Base-by-base conservation (phyloP, 2,329 filamentous ascomycete species). In the Keithomyces neogunnii region DNA sequence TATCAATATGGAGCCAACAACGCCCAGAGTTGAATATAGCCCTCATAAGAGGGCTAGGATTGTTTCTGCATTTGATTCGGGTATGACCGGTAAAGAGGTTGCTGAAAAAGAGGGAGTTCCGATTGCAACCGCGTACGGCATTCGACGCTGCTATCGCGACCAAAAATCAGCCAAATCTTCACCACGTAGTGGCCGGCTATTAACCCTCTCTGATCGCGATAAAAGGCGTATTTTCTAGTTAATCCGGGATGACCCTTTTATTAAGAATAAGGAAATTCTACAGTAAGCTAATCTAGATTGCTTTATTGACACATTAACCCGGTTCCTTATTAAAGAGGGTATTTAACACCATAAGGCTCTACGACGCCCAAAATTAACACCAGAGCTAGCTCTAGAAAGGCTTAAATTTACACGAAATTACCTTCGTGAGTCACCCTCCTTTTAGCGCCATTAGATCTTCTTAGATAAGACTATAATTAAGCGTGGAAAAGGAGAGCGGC, bases 161-260 rank as follows among this genome's bases (percentile, higher is more conserved):
- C 33, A 35, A 35, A 35, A 35, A 35, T 35, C 10, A 35, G 33
- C 33, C 33, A 6, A 35, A 35, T 35, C 33, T 35, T 35, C 10
- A 35, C 33, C 33, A 35, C 10, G 10, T 10, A 6, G 10, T 35
- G 10, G 33, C 33, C 5, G 33, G 33, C 33, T 35, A 35, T 10
- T 35, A 35, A 35, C 10, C 5, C 5, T 35, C 5, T 35, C 5
- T 6, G 33, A 35, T 6, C 5, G 29, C 13, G n/a, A 53, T 48
- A 53, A 51, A 51, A 53, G 44, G 42, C 13, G 33, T 51, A 51
- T 53, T 8, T 38, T 51, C 39, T 26, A 28, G 42, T n/a, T 51
- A 26, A 51, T 51, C 47, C 39, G 43, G 8, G 19, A 45, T 28
- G 28, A 53, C 32, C 49, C 49, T 53, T 53, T 53, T 42, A 51